Evolutionary conservation across 805 yeast species (phyloP).

Genomic region (Candida dendrica): DNA sequence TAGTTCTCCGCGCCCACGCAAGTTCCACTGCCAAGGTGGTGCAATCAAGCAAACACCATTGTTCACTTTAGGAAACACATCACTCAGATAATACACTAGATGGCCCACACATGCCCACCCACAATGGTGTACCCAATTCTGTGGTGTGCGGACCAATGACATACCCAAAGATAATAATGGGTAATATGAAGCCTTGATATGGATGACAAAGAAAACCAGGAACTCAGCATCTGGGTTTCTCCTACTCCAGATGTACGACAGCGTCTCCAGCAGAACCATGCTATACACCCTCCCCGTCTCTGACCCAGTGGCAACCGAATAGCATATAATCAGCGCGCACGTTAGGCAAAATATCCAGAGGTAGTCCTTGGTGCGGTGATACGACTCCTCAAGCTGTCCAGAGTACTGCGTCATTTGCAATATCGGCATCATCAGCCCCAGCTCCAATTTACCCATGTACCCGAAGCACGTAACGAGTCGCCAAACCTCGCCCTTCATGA

Average conservation of each 20-base stretch:
- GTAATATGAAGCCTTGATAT: not conserved
- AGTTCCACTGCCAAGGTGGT: slow-evolving; percentile 1
- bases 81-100: not conserved
- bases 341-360: not conserved
- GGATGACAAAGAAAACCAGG: not conserved
- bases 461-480: not conserved
- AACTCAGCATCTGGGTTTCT: not conserved
- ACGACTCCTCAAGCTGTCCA: not conserved
- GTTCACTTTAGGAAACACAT: not conserved
- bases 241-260: not conserved
- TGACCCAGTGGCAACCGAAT: not conserved
- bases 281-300: not conserved
- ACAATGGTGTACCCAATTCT: not conserved
- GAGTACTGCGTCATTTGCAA: not conserved
- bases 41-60: not conserved
- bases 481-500: not conserved
- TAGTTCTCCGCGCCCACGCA: no score
- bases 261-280: not conserved
- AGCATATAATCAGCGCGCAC: not conserved
- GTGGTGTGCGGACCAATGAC: not conserved
- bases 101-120: not conserved
- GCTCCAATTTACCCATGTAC: not conserved
- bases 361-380: not conserved
- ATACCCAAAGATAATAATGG: slow-evolving; percentile 1
- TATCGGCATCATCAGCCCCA: not conserved